Conservation (phyloP, 2,329 filamentous ascomycete genomes). For the Chaetomium sp. region DNA sequence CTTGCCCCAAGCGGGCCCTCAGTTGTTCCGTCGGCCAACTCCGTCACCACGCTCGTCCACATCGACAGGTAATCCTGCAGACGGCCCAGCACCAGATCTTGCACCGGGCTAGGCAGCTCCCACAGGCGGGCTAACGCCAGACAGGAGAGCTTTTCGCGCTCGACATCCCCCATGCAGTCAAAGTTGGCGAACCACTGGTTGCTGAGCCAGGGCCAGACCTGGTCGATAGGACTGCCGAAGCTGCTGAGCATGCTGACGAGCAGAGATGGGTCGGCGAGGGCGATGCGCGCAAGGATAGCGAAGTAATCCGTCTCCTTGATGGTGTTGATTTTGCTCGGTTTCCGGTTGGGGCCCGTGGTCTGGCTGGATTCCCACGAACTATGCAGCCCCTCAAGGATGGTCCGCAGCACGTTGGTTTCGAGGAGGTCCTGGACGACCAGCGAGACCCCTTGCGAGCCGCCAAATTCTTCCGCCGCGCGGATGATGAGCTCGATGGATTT, state of each 20-base stretch:
- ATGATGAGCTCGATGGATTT: slow-evolving; percentile 60
- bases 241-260: slow-evolving; percentile 54
- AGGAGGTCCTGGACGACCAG: slow-evolving; percentile 61
- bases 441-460: slow-evolving; percentile 53
- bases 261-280: slow-evolving; percentile 62
- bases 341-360: slow-evolving; percentile 72
- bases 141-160: slow-evolving; percentile 64
- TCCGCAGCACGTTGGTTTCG: slow-evolving; percentile 54
- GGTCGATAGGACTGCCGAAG: slow-evolving; percentile 38
- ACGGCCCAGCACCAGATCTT: slow-evolving; percentile 50
- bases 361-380: slow-evolving; percentile 68
- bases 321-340: slow-evolving; percentile 61
- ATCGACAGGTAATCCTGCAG: slow-evolving; percentile 69
- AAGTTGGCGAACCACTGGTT: slow-evolving; percentile 63
- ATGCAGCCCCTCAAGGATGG: slow-evolving; percentile 59
- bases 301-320: slow-evolving; percentile 82
- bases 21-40: slow-evolving; percentile 51
- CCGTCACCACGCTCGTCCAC: slow-evolving; percentile 65
- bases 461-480: slow-evolving; percentile 54
- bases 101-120: slow-evolving; percentile 52
- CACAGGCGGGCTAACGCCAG: slow-evolving; percentile 66
- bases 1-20: not conserved
- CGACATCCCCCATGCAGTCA: slow-evolving; percentile 58
- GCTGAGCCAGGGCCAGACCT: slow-evolving; percentile 54
- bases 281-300: slow-evolving; percentile 70